Conservation (phyloP, 768 basidiomycete species). For the Russula virescens region DNA sequence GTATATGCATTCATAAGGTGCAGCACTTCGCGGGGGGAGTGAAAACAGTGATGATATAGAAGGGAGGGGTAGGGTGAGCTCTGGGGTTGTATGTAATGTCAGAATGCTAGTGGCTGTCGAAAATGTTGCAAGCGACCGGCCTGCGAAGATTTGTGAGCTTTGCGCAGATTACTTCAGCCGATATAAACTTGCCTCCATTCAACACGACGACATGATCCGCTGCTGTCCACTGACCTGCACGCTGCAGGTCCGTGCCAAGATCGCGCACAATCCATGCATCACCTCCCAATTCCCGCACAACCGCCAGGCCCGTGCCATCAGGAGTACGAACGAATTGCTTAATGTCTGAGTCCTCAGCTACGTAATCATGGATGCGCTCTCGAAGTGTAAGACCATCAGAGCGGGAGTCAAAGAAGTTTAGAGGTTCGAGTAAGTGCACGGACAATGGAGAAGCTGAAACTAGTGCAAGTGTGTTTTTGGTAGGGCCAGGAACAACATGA, state of each 20-base stretch:
- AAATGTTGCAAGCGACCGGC: constrained; percentile 53
- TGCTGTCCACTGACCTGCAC: constrained; percentile 46
- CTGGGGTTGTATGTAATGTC: constrained; percentile 49
- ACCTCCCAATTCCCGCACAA: constrained; percentile 53
- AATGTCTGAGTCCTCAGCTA: constrained; percentile 32
- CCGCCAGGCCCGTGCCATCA: constrained; percentile 69
- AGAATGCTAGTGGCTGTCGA: constrained; percentile 41
- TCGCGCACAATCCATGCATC: constrained; percentile 58
- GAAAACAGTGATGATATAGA: constrained; percentile 57
- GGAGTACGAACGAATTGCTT: constrained; percentile 68
- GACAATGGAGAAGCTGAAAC: constrained; percentile 63
- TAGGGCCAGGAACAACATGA: constrained; percentile 46
- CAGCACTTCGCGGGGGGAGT: constrained; percentile 37
- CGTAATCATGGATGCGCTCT: constrained; percentile 16
- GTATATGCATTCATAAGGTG: constrained; percentile 50
- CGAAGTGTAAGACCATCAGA: constrained; percentile 41
- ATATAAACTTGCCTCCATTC: constrained; percentile 45
- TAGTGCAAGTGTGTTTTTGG: constrained; percentile 38
- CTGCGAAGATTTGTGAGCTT: constrained; percentile 34
- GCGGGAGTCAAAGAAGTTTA: constrained; percentile 57
- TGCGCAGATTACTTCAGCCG: not conserved
- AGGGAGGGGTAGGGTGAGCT: constrained; percentile 42
- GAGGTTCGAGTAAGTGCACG: constrained; percentile 51
- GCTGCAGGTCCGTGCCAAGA: constrained; percentile 43
- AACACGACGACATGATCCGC: constrained; percentile 69